Evolutionary conservation across 2,329 filamentous ascomycete species (phyloP).

Genomic region (Calonectria leucothoes): DNA sequence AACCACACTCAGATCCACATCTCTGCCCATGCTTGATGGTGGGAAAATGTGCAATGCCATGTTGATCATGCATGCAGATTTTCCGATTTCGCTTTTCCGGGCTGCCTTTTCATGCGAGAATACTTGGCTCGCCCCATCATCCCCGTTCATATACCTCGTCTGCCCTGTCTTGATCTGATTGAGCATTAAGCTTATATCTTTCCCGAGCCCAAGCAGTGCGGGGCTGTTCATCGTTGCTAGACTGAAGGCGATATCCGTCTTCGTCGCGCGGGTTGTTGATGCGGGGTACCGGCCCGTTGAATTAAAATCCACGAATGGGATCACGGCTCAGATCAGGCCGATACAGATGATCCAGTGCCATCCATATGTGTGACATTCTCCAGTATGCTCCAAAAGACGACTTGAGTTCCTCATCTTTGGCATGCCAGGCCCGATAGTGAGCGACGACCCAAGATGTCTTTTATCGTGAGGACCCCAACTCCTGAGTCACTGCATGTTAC

Average conservation of each 20-base stretch:
- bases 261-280: not conserved
- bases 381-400: no score
- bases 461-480: not conserved
- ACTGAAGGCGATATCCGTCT: not conserved
- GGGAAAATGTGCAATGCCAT: not conserved
- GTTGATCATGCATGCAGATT: not conserved
- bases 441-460: not conserved
- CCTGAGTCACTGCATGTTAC: not conserved
- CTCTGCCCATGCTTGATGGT: not conserved
- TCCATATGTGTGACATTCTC: no score
- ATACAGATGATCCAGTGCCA: not conserved
- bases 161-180: not conserved
- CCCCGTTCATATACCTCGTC: not conserved
- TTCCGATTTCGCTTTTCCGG: not conserved
- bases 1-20: not conserved
- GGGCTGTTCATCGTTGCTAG: not conserved
- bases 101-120: not conserved
- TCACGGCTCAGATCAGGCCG: not conserved
- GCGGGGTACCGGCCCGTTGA: not conserved
- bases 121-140: not conserved
- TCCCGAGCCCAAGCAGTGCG: not conserved
- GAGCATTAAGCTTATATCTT: not conserved
- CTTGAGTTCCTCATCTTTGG: not conserved
- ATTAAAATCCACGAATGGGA: not conserved
- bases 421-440: not conserved